Percentiles rank a stretch among this genome's conserved stretches.
Evolutionary conservation across 176 grass and related monocot genomes (phyloP).

Genomic region (Aechmea fasciata): DNA sequence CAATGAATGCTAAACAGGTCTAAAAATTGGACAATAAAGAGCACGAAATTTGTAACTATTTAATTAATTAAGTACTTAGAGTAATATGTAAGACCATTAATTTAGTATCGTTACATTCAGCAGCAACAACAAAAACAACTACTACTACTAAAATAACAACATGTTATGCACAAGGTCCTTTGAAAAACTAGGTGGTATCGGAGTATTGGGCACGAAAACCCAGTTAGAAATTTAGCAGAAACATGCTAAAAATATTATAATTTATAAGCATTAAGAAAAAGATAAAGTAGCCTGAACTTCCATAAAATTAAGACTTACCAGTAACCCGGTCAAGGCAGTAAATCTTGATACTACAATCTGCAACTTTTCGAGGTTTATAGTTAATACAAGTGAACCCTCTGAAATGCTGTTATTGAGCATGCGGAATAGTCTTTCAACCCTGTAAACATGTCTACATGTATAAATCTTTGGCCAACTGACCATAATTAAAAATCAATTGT

Average conservation of each 20-base stretch:
- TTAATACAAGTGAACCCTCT: constrained; percentile 57
- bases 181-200: too few relatives aligned
- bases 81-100: too few relatives aligned
- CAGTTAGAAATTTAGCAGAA: background rate
- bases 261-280: constrained; percentile 10
- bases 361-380: constrained; percentile 73
- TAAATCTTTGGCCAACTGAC: background rate
- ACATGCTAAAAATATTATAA: background rate
- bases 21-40: background rate
- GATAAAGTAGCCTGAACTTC: background rate
- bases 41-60: background rate
- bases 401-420: constrained; percentile 55
- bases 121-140: too few relatives aligned
- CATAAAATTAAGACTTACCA: constrained; percentile 39
- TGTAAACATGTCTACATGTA: constrained; percentile 12
- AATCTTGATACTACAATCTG: constrained; percentile 67
- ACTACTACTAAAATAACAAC: too few relatives aligned
- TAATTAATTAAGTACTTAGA: too few relatives aligned
- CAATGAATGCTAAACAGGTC: background rate
- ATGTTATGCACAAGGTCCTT: too few relatives aligned
- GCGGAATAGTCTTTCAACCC: constrained; percentile 81
- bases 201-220: too few relatives aligned
- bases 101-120: too few relatives aligned
- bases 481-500: background rate
- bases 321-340: constrained; percentile 74